Base-by-base conservation (phyloP, 2,329 filamentous ascomycete genomes). In the Diaporthe helianthi region DNA sequence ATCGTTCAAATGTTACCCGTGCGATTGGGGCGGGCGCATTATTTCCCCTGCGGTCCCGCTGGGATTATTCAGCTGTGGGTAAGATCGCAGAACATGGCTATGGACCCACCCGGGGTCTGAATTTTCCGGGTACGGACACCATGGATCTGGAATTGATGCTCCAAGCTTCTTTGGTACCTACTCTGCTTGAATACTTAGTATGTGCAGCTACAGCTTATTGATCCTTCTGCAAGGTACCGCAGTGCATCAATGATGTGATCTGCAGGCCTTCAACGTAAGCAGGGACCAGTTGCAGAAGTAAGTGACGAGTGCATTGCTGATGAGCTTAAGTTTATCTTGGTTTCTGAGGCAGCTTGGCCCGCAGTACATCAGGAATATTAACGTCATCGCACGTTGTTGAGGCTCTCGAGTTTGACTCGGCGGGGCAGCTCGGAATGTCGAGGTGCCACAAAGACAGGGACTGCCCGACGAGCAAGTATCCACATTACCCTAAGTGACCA, bases 371-470 rank as follows among this genome's bases (percentile, higher is more conserved):
- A 63, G 33, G 29, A 9, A 49, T 17, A n/a, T n/a, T n/a, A 22
- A 63, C 58, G 58, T 63, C 58, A 63, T 63, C 8, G 19, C 58
- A 63, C 41, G 58, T 13, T 36, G 13, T 47, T 63, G 58, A 49
- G 44, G 58, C 58, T 36, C 19, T 19, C 17, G 19, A 19, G 17
- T 19, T 17, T 61, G 58, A 41, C 58, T 63, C 58, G 58, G 58
- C n/a, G n/a, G n/a, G n/a, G 58, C 7, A 12, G 15, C 44, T 63
- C 58, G 58, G 58, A n/a, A 63, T 63, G 58, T 36, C 44, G 41
- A 63, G 58, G 44, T 63, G 44, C 44, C 29, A 63, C 58, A 24
- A 24, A 49, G 58, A 63, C 58, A 47, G 58, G 58, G 58, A 24
- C 13, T 36, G n/a, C 44, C 58, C 44, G 44, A 49, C n/a, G 29